Conservation (phyloP, 768 basidiomycete genomes). For the Phlebiopsis flavidoalba region DNA sequence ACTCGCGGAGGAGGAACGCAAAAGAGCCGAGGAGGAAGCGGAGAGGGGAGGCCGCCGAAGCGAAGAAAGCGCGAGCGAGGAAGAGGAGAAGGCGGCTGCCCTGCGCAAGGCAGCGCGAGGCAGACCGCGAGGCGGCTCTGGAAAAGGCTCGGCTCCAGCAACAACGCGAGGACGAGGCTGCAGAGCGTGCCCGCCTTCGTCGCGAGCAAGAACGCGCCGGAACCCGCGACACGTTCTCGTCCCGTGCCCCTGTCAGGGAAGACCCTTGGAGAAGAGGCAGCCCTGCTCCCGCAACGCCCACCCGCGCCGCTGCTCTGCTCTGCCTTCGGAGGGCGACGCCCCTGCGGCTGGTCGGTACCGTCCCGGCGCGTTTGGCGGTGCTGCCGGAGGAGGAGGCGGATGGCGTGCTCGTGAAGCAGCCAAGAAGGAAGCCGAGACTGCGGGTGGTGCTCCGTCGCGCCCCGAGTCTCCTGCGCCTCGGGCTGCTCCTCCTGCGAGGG, state of each 20-base stretch:
- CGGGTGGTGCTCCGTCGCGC: conserved; percentile 24
- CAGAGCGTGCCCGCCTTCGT: conserved; percentile 32
- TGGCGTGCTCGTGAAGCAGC: conserved; percentile 61
- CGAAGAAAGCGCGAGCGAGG: conserved; percentile 55
- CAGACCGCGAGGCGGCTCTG: conserved; percentile 42
- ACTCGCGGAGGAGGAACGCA: conserved; percentile 49
- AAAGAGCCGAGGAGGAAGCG: conserved; percentile 37
- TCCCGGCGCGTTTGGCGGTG: conserved; percentile 32
- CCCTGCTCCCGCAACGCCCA: conserved; percentile 23
- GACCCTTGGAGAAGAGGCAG: conserved; percentile 19
- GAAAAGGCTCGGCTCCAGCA: conserved; percentile 56
- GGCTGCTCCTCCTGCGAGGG: conserved; percentile 28
- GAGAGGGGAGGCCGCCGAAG: conserved; percentile 41
- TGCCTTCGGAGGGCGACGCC: conserved; percentile 16
- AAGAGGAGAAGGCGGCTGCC: conserved; percentile 44
- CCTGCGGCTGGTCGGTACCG: conserved; percentile 37
- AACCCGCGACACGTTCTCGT: conserved; percentile 15
- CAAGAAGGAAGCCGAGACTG: conserved; percentile 30
- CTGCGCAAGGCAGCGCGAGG: conserved; percentile 50
- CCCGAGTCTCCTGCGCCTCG: conserved; percentile 33
- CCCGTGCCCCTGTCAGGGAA: conserved; percentile 13
- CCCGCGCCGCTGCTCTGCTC: conserved; percentile 18
- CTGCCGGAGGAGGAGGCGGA: conserved; percentile 35
- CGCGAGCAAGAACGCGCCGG: conserved; percentile 16
- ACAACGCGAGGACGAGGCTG: conserved; percentile 70